phyloP scores from a whole-genome alignment of 2,329 filamentous ascomycete species.

The Annulohypoxylon truncatum region DNA sequence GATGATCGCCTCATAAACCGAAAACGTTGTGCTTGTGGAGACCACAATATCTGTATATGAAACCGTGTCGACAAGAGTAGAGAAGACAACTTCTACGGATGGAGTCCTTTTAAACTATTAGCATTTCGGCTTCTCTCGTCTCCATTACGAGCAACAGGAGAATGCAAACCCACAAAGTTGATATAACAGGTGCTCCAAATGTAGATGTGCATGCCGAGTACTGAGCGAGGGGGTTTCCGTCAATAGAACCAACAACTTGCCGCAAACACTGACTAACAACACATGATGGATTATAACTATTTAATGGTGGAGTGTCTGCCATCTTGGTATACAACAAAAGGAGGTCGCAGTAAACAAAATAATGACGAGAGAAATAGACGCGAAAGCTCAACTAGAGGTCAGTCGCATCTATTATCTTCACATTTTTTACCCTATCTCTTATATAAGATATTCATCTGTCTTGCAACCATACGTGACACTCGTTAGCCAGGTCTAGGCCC shows the following conservation, averaged over 20 bases:
- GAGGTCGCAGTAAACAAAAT: neutral
- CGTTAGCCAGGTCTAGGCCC: neutral
- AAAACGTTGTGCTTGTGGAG: neutral
- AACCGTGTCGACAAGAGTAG: conserved; percentile 1
- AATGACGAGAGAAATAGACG: neutral
- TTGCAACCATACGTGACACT: neutral
- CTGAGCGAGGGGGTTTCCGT: neutral
- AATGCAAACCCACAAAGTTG: neutral
- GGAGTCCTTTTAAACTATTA: neutral
- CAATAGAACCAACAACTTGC: conserved; percentile 5
- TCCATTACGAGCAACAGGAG: neutral
- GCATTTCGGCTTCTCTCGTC: neutral
- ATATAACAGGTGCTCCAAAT: neutral
- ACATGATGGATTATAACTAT: neutral
- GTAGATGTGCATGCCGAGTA: neutral
- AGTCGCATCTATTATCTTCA: neutral
- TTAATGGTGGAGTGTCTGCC: neutral
- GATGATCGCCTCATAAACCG: neutral
- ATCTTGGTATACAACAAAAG: neutral
- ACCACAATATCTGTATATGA: conserved; percentile 8
- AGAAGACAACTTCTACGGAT: neutral
- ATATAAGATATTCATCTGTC: neutral
- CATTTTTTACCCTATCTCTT: neutral
- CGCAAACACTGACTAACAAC: neutral
- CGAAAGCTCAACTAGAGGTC: neutral